Evolutionary conservation across 495 filamentous ascomycete genomes (phyloP), one percentile per base, ranked within the genome.

Genomic region (Aspergillus panamensis): DNA sequence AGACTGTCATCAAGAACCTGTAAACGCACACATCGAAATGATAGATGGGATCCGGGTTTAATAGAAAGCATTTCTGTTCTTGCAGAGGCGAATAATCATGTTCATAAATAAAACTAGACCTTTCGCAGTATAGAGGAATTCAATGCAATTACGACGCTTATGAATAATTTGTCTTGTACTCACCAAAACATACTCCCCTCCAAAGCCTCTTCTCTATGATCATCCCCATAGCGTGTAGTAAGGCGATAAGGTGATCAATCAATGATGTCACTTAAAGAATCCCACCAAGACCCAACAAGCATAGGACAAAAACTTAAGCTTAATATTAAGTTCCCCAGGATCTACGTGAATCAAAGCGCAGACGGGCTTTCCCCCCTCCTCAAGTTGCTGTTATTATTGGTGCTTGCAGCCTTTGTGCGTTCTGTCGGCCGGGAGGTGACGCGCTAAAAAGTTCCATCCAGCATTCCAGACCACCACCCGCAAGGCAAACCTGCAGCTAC

Each of bases 1-100:
- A 92, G 62, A 80, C 80, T 55, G 81, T 90, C 48, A 72, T 90
- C 60, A 80, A 86, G 40, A 84, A 84, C 73, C 79, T 91, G 49
- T 91, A 78, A 71, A 63, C 51, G 40, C 57, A 51, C 33, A 39
- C 40, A 61, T 40, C 16, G 35, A 51, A 30, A 55, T 20, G 44
- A 53, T 51, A 53, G 55, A 63, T 43, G 40, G 52, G 56, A 47
- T 25, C 51, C 61, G 57, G 53, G 19, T 29, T 55, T 51, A 48
- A 61, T 64, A 57, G 62, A 59, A 42, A 50, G 53, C 53, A 53
- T 43, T 25, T 25, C 43, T 54, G 37, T 60, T 63, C 57, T 40
- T 45, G 29, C 47, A 9, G 53, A 56, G 52, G 42, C 58, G 54
- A 57, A 55, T 25, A 58, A 55, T 51, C 37, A 30, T 56, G 31